phyloP scores from a whole-genome alignment of 1,284 basidiomycete genomes.

The Pseudozyma sp. region DNA sequence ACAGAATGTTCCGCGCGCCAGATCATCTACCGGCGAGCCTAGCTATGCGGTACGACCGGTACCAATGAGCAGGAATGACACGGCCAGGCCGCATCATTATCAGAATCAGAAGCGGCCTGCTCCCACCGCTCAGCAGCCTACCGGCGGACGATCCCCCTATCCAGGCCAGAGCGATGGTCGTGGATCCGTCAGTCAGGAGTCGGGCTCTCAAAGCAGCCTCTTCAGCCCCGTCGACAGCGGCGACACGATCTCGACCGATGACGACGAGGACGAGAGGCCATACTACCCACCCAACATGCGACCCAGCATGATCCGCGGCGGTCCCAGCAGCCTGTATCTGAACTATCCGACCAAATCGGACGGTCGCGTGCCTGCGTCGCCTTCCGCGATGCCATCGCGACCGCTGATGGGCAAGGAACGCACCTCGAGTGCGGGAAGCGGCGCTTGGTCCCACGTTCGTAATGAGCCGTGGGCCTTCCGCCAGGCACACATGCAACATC shows the following conservation, averaged over 20 bases:
- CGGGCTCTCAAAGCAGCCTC: conserved; percentile 45
- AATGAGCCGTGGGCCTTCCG: conserved; percentile 48
- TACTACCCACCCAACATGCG: conserved; percentile 51
- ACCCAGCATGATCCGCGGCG: conserved; percentile 51
- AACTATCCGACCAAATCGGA: conserved; percentile 37
- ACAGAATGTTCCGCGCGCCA: conserved; percentile 15
- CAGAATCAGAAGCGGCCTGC: conserved; percentile 46
- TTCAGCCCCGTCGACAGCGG: conserved; percentile 56
- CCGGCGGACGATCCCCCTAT: conserved; percentile 26
- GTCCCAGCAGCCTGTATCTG: conserved; percentile 48
- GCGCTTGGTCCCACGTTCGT: conserved; percentile 41
- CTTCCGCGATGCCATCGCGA: conserved; percentile 16
- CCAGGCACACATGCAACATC: conserved; percentile 39
- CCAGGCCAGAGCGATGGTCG: conserved; percentile 28
- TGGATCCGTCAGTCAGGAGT: conserved; percentile 39
- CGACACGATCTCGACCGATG: conserved; percentile 53
- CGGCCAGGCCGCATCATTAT: conserved; percentile 47
- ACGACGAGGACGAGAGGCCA: conserved; percentile 57
- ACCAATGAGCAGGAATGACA: conserved; percentile 47
- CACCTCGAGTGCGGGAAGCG: conserved; percentile 36
- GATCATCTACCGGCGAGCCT: conserved; percentile 23
- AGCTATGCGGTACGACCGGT: conserved; percentile 23
- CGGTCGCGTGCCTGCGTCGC: conserved; percentile 24
- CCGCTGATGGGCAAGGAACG: conserved; percentile 32
- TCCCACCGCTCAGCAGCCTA: conserved; percentile 31